Evolutionary conservation across 75 land plant genomes (phyloP).

Genomic region (Sequoiadendron giganteum): DNA sequence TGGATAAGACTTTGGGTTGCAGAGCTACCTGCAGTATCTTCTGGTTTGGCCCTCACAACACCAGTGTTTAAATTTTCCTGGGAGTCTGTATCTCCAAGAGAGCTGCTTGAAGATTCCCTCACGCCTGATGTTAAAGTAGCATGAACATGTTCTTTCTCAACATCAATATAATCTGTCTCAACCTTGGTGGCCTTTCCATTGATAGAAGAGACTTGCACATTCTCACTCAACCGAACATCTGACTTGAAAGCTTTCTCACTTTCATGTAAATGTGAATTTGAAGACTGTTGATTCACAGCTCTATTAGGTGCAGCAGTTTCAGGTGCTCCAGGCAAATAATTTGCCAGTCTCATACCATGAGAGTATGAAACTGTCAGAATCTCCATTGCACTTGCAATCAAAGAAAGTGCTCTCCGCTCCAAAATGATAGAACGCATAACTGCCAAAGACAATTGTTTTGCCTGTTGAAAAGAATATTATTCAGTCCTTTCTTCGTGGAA

Average conservation of each 20-base stretch:
- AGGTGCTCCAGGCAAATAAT: slow-evolving; percentile 18
- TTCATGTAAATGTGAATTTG: slow-evolving; percentile 16
- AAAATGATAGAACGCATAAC: slow-evolving; percentile 68
- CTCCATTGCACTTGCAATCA: slow-evolving; percentile 74
- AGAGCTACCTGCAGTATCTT: slow-evolving; percentile 7
- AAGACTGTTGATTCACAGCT: background rate
- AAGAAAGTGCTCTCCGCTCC: slow-evolving; percentile 70
- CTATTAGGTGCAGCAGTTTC: background rate
- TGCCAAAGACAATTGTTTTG: slow-evolving; percentile 72
- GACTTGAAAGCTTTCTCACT: slow-evolving; percentile 22
- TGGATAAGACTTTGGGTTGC: background rate
- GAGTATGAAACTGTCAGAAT: slow-evolving; percentile 70
- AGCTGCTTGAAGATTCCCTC: slow-evolving; percentile 10
- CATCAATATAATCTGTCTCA: background rate
- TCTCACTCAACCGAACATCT: background rate
- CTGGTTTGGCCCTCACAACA: background rate
- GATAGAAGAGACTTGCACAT: background rate
- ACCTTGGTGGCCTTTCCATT: slow-evolving; percentile 16
- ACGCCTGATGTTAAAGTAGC: background rate
- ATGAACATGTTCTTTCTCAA: background rate
- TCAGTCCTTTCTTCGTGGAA: background rate
- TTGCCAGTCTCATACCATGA: slow-evolving; percentile 35
- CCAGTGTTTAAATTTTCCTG: slow-evolving; percentile 29
- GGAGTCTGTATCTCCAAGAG: slow-evolving; percentile 31
- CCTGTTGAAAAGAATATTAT: slow-evolving; percentile 40